Base-by-base conservation (phyloP, 2,329 filamentous ascomycete species). In the Parascedosporium putredinis region DNA sequence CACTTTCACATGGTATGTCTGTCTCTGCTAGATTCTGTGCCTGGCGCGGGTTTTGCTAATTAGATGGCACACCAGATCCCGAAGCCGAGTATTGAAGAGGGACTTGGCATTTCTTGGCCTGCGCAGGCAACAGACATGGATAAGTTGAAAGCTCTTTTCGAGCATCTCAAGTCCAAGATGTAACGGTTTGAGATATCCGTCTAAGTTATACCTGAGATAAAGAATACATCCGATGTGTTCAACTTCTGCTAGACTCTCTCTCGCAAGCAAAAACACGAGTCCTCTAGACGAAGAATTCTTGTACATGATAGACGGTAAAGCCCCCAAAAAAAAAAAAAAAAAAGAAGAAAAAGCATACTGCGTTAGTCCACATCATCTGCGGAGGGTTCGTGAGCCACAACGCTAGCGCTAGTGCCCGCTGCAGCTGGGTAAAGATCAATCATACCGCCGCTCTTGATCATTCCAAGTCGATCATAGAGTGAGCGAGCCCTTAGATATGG, bases 151-250 rank as follows among this genome's bases (percentile, higher is more conserved):
- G 79, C 78, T 55, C 71, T 94, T 53, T 75, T 78, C 54, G 88
- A 91, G 65, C 86, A 95, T 50, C 74, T 98, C 62, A 94, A 94
- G 78, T 69, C 84, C 14, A 95, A 89, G 76, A 91, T 97, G 76
- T 95, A 74, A 49, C n/a, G n/a, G n/a, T n/a, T n/a, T n/a, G n/a
- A n/a, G n/a, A n/a, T 42, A 20, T 16, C 20, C 38, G 23, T 23
- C 38, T n/a, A 20, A 42, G n/a, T n/a, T n/a, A n/a, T n/a, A n/a
- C n/a, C n/a, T 42, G 7, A 20, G 23, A 16, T 42, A 18, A 20
- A 12, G 20, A 6, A 42, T 9, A 20, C 16, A 20, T 10, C 16
- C 38, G 3, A 20, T 20, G 20, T 22, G n/a, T 20, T 42, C 18
- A 9, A 9, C 5, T 8, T 36, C 16, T 16, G 5, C 16, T 36